phyloP scores from a whole-genome alignment of 2,329 filamentous ascomycete species.

The Beauveria brongniartii region DNA sequence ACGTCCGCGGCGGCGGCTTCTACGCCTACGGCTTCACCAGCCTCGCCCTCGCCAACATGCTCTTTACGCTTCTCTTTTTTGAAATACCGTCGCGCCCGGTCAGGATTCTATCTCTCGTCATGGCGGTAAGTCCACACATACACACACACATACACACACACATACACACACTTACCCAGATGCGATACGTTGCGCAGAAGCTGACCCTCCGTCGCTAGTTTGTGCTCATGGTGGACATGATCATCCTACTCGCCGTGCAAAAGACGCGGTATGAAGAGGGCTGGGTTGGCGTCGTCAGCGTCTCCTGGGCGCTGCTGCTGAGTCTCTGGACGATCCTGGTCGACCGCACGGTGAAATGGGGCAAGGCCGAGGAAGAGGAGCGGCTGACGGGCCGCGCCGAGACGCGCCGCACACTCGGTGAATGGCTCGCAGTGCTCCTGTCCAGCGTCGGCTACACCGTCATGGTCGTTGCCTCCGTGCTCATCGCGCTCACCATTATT shows the following conservation, averaged over 20 bases:
- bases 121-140: constrained; percentile 33
- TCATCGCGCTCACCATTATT: constrained; percentile 73
- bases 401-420: constrained; percentile 68
- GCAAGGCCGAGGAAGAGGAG: constrained; percentile 88
- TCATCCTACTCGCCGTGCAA: constrained; percentile 69
- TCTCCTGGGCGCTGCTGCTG: constrained; percentile 73
- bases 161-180: not conserved
- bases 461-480: constrained; percentile 58
- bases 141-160: not conserved
- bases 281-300: constrained; percentile 82
- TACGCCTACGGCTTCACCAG: constrained; percentile 79
- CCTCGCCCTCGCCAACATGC: constrained; percentile 65
- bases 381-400: constrained; percentile 84
- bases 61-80: constrained; percentile 80
- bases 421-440: constrained; percentile 75
- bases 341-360: constrained; percentile 80
- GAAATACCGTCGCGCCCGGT: constrained; percentile 72
- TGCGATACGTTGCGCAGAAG: not conserved
- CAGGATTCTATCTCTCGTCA: constrained; percentile 61
- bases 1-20: constrained; percentile 86
- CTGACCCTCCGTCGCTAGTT: constrained; percentile 17
- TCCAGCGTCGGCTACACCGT: constrained; percentile 64
- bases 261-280: constrained; percentile 75
- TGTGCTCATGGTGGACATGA: constrained; percentile 52
- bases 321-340: constrained; percentile 70